Evolutionary conservation across 805 yeast species (phyloP).

Genomic region (Kuraishia cidri): DNA sequence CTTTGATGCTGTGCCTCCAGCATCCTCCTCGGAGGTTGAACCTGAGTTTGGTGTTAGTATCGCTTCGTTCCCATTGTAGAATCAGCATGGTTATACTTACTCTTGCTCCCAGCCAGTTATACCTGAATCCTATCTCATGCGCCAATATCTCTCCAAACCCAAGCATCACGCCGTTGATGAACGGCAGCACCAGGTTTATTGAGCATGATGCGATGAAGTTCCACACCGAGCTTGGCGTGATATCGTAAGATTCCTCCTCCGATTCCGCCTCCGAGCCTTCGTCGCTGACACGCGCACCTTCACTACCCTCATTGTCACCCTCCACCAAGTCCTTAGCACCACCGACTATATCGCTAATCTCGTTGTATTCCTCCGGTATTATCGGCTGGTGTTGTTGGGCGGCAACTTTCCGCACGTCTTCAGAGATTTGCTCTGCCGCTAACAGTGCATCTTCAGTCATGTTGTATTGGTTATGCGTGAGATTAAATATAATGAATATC

Average conservation of each 20-base stretch:
- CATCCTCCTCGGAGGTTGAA: background rate
- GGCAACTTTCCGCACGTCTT: slow-evolving; percentile 6
- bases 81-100: slow-evolving; percentile 19
- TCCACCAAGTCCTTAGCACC: background rate
- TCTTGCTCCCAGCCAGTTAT: slow-evolving; percentile 67
- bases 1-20: slow-evolving; percentile 1
- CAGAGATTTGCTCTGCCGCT: too few species aligned
- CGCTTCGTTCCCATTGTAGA: background rate
- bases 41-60: background rate
- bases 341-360: slow-evolving; percentile 5
- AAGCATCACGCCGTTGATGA: slow-evolving; percentile 88
- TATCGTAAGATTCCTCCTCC: too few species aligned
- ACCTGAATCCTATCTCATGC: slow-evolving; percentile 79
- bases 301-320: slow-evolving; percentile 3
- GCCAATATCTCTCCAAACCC: slow-evolving; percentile 95
- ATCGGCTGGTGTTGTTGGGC: slow-evolving; percentile 7
- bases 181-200: slow-evolving; percentile 76
- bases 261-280: too few species aligned
- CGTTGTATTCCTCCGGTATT: slow-evolving; percentile 9
- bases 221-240: slow-evolving; percentile 20
- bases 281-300: background rate
- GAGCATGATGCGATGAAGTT: slow-evolving; percentile 39
- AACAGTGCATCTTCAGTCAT: too few species aligned
- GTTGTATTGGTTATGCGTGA: too few species aligned
- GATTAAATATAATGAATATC: too few species aligned